These are phyloP conservation scores for Jatropha podagrica DNA, from an alignment of 441 rosid genomes.

Conservation along the genomic window DNA sequence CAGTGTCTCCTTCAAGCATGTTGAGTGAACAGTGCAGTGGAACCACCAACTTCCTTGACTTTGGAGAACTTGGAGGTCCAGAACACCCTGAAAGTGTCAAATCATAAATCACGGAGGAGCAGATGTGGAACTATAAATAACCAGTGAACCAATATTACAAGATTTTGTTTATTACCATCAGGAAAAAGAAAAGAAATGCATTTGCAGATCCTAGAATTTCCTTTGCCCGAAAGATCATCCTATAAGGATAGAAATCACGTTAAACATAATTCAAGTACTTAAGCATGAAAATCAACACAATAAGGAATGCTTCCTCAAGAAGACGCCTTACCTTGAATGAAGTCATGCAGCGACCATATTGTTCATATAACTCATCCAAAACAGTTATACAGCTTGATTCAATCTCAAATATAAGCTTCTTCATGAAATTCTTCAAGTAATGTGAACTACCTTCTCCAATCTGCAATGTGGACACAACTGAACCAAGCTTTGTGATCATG, in stretches of 20 bases:
- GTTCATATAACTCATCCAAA: conserved; percentile 74
- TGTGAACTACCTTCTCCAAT: conserved; percentile 42
- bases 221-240: conserved; percentile 47
- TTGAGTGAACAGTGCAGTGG: conserved; percentile 73
- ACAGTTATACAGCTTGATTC: conserved; percentile 57
- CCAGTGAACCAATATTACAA: background rate
- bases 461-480: conserved; percentile 37
- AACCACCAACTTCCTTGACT: conserved; percentile 51
- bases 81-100: conserved; percentile 38
- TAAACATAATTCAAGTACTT: background rate
- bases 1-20: conserved; percentile 97
- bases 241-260: conserved; percentile 19
- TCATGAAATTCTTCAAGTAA: conserved; percentile 59
- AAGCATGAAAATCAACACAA: background rate
- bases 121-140: conserved; percentile 1
- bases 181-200: conserved; percentile 77
- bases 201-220: conserved; percentile 56
- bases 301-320: background rate
- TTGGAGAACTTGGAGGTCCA: conserved; percentile 44
- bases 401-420: conserved; percentile 73
- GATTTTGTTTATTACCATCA: conserved; percentile 40
- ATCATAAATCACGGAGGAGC: background rate
- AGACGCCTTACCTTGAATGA: conserved; percentile 50
- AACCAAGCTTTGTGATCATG: background rate
- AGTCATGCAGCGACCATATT: conserved; percentile 55